These are phyloP conservation scores for Iberis pinnata DNA, from an alignment of 345 rosid genomes.

Conservation along the genomic window DNA sequence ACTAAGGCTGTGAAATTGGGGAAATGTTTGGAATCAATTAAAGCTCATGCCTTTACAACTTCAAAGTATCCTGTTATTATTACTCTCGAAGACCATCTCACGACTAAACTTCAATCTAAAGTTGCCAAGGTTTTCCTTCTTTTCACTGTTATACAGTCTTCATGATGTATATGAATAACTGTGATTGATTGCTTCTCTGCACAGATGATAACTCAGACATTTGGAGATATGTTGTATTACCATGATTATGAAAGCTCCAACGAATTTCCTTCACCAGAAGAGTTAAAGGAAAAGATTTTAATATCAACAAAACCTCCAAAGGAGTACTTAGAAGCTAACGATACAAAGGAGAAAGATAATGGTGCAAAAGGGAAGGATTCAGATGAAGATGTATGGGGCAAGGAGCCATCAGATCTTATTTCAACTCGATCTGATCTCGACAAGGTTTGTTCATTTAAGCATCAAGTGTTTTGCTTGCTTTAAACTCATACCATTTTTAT, in stretches of 20 bases:
- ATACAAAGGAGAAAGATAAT: constrained; percentile 28
- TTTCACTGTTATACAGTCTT: background rate
- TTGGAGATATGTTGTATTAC: too few species aligned
- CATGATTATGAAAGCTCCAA: too few species aligned
- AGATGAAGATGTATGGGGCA: constrained; percentile 39
- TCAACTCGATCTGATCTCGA: constrained; percentile 35
- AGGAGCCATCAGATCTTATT: constrained; percentile 39
- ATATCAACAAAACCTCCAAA: too few species aligned
- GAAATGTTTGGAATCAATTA: constrained; percentile 59
- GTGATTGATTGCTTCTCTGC: too few species aligned
- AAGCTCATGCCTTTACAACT: constrained; percentile 53
- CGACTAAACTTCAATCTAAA: constrained; percentile 1
- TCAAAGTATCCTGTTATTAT: constrained; percentile 65
- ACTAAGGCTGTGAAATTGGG: constrained; percentile 65
- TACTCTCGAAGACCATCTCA: constrained; percentile 41
- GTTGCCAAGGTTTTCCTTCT: constrained; percentile 16
- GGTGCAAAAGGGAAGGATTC: constrained; percentile 37
- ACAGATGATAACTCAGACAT: too few species aligned
- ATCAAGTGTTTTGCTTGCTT: too few species aligned
- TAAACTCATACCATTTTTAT: too few species aligned
- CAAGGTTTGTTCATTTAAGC: constrained; percentile 24
- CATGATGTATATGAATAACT: too few species aligned
- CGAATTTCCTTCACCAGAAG: constrained; percentile 56
- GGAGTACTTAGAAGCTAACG: constrained; percentile 35
- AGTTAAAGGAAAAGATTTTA: constrained; percentile 41